Conservation (phyloP, 345 rosid species). For the Eucalyptus sideroxylon region DNA sequence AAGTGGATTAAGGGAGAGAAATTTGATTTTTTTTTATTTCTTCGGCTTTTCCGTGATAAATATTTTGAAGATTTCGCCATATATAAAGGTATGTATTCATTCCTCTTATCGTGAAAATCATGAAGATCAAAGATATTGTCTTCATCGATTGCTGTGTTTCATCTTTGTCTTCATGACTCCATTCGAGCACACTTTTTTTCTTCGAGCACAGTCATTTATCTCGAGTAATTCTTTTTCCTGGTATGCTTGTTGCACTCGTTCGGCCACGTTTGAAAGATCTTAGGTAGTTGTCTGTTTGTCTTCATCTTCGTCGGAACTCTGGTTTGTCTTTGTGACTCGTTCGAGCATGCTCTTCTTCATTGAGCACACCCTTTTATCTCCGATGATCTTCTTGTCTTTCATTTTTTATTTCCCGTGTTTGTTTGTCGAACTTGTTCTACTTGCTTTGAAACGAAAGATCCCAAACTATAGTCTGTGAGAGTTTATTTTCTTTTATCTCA, state of each 20-base stretch:
- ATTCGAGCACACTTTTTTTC: too few relatives aligned
- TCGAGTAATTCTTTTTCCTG: neutral
- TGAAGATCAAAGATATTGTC: neutral
- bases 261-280: neutral
- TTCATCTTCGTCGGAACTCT: neutral
- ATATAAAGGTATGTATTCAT: too few relatives aligned
- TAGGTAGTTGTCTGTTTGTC: neutral
- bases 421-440: neutral
- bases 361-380: neutral
- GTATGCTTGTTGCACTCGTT: neutral
- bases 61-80: too few relatives aligned
- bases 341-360: neutral
- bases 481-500: neutral
- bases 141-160: neutral
- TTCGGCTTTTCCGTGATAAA: accelerated
- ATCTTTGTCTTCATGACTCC: neutral
- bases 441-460: neutral
- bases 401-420: neutral
- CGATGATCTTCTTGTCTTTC: neutral
- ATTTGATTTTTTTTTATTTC: too few relatives aligned
- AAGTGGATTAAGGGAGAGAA: too few relatives aligned
- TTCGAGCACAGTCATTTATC: neutral
- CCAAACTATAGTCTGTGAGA: neutral
- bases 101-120: too few relatives aligned
- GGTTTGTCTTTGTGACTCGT: neutral